These are phyloP conservation scores for Vaccinium macrocarpon DNA, from an alignment of 148 eudicot genomes.

Conservation along the genomic window DNA sequence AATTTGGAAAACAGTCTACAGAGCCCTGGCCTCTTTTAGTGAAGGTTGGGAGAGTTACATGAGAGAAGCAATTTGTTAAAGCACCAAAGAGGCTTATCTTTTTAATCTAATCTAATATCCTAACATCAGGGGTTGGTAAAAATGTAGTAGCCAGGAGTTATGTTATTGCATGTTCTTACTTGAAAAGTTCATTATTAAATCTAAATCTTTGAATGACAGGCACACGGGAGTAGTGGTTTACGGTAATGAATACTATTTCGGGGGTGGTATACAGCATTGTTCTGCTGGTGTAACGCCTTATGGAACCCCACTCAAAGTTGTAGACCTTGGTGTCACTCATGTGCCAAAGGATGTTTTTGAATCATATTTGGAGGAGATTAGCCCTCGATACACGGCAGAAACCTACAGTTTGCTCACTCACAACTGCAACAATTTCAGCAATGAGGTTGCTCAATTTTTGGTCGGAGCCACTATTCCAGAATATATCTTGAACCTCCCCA, in stretches of 20 bases:
- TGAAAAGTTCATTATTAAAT: background rate
- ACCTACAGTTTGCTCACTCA: conserved; percentile 85
- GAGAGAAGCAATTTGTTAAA: background rate
- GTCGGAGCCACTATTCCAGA: conserved; percentile 78
- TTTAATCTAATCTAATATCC: background rate
- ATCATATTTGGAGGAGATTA: conserved; percentile 77
- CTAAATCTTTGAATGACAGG: conserved; percentile 36
- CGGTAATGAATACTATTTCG: conserved; percentile 87
- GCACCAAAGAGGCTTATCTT: background rate
- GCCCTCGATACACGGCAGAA: conserved; percentile 88
- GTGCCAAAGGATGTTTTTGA: conserved; percentile 90
- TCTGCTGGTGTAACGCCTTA: conserved; percentile 74
- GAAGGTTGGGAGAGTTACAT: background rate
- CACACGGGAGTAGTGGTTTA: conserved; percentile 95
- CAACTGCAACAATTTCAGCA: conserved; percentile 96
- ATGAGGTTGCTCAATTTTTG: conserved; percentile 93
- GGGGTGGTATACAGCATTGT: conserved; percentile 84
- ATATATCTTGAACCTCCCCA: conserved; percentile 85
- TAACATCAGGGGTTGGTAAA: background rate
- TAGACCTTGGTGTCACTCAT: conserved; percentile 87
- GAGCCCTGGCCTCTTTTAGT: background rate
- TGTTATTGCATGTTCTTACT: background rate
- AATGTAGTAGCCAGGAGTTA: background rate
- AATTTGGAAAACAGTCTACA: background rate
- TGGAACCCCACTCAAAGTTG: conserved; percentile 77